Evolutionary conservation across 495 filamentous ascomycete genomes (phyloP), one percentile per base, ranked within the genome.

Genomic region (Lichenothelia convexa): DNA sequence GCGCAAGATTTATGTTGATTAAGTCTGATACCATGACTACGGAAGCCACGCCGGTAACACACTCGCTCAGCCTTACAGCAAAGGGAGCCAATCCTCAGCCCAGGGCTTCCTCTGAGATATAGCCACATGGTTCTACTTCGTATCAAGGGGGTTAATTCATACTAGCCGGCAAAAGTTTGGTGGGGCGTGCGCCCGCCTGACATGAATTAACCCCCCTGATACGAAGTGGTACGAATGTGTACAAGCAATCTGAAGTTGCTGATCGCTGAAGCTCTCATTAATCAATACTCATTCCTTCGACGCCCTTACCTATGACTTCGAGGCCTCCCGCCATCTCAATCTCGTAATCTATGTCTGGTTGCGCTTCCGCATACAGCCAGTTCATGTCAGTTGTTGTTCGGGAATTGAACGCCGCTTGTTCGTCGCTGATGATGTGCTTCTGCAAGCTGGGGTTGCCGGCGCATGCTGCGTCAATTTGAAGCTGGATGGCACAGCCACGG

Each of bases 331-430:
- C 38, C 41, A 50, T 42, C 29, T 43, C 42, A 19, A 44, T 46
- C 43, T 60, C 57, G 23, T 45, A 60, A 41, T 60, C 49, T 15
- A 57, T 21, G 42, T 60, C 55, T 13, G 55, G 53, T 41, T 60
- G 57, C 32, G 51, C 51, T 37, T 60, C 57, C 51, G 49, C 53
- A 40, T 58, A 58, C 30, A 57, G 34, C 21, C 43, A 36, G 26
- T 60, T 53, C 2, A 55, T 49, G 35, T 60, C 57, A 38, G 42
- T 49, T 9, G 49, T 36, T 43, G 45, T 47, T 29, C 53, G 46
- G 43, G 58, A 60, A 7, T 50, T 60, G 38, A 46, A 60, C 34
- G 45, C 45, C 7, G 57, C 57, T 18, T 42, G 46, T 34, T 57
- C 45, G 22, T 58, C 57, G 17, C 46, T 45, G 31, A 60, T 45